phyloP scores from a whole-genome alignment of 176 grass and related monocot genomes.

The Sorghum bicolor region Sorghum_bicolor_NCBIv3 NC_012870.2:76653501-76654000 shows the following conservation, averaged over 20 bases:
- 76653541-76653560: constrained; percentile 75
- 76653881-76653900: background rate
- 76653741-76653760: background rate
- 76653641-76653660: constrained; percentile 56
- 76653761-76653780: background rate
- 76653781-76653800: background rate
- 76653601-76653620: constrained; percentile 1
- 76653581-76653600: background rate
- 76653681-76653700: background rate
- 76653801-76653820: background rate
- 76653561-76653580: constrained; percentile 61
- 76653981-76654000: too few relatives aligned
- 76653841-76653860: constrained; percentile 31
- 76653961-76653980: too few relatives aligned
- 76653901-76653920: background rate
- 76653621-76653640: background rate
- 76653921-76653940: too few relatives aligned
- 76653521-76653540: constrained; percentile 73
- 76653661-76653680: constrained; percentile 10
- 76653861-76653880: background rate
- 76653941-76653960: too few relatives aligned
- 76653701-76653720: background rate
- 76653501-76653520: constrained; percentile 40
- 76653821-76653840: background rate
- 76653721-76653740: background rate